Base-by-base conservation (phyloP, 2,329 filamentous ascomycete species). In the Aspergillus sp. region DNA sequence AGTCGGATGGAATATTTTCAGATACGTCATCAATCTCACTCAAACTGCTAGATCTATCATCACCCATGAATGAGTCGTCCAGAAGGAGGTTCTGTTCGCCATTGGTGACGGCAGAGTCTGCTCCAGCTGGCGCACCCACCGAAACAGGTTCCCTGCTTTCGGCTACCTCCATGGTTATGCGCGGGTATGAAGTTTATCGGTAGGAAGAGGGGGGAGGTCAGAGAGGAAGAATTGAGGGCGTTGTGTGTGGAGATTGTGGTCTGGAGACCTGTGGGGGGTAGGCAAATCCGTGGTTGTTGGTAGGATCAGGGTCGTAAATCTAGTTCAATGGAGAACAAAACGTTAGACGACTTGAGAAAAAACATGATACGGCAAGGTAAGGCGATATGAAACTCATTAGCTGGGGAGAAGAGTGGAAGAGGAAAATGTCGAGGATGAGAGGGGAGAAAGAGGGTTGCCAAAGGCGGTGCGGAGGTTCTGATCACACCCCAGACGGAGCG, bases 1-100 rank as follows among this genome's bases (percentile, higher is more conserved):
- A 84, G 56, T 89, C 80, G 11, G 78, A 78, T 3, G 78, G 78
- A 52, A 84, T 89, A 64, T 90, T 87, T 54, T 91, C 89, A 47
- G 82, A 84, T 63, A 91, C 88, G 70, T 96, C 91, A 71, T 93
- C 92, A 59, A 96, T 90, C 70, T 97, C 94, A 79, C 92, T 97
- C 68, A 98, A 83, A 70, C 92, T 95, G 77, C 94, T 98, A 41
- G 93, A 97, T 56, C 90, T 83, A 73, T 87, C 88, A 74, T 90
- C 90, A 70, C 88, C 87, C 68, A 76, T 73, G 62, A 77, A 67
- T 56, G 71, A 68, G 65, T 85, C 84, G 61, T 74, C 73, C 23
- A 74, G 61, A 42, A 73, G 67, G 54, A 73, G 64, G 64, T 73
- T 70, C 44, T 71, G 69, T 56, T 75, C 72, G 60, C 72, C 71